Evolutionary conservation across 1,284 basidiomycete species (phyloP).

Genomic region (Ustilago cynodontis): DNA sequence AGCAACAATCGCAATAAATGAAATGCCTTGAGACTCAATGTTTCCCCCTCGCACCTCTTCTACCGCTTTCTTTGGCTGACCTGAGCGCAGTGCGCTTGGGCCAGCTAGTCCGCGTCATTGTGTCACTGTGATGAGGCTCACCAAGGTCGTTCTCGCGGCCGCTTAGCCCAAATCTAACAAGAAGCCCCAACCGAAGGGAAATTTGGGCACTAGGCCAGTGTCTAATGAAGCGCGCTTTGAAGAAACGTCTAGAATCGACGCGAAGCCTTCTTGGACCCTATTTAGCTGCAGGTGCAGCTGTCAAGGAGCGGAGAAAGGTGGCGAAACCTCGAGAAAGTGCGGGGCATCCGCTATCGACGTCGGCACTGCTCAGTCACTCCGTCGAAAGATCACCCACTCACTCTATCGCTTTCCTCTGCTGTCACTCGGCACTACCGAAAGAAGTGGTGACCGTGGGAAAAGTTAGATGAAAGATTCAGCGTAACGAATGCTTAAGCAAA

Average conservation of each 20-base stretch:
- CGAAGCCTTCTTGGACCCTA: constrained; percentile 6
- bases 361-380: too few relatives aligned
- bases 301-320: constrained; percentile 11
- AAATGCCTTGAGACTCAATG: too few relatives aligned
- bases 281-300: constrained; percentile 22
- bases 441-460: neutral
- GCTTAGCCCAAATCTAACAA: neutral
- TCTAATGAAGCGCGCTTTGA: neutral
- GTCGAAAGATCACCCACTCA: neutral
- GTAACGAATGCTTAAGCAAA: neutral
- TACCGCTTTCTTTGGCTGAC: too few relatives aligned
- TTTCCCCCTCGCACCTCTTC: too few relatives aligned
- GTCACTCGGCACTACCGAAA: neutral
- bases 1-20: neutral
- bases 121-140: too few relatives aligned
- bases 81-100: too few relatives aligned
- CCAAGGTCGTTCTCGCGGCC: too few relatives aligned
- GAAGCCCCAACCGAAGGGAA: neutral
- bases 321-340: constrained; percentile 3
- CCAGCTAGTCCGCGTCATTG: too few relatives aligned
- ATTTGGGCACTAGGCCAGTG: constrained; percentile 1
- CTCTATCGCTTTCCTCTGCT: neutral
- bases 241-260: constrained; percentile 38
- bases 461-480: neutral
- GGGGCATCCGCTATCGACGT: constrained; percentile 2